Base-by-base conservation (phyloP, 1,139 yeast species). In the Saccharomyces hybrid region DNA sequence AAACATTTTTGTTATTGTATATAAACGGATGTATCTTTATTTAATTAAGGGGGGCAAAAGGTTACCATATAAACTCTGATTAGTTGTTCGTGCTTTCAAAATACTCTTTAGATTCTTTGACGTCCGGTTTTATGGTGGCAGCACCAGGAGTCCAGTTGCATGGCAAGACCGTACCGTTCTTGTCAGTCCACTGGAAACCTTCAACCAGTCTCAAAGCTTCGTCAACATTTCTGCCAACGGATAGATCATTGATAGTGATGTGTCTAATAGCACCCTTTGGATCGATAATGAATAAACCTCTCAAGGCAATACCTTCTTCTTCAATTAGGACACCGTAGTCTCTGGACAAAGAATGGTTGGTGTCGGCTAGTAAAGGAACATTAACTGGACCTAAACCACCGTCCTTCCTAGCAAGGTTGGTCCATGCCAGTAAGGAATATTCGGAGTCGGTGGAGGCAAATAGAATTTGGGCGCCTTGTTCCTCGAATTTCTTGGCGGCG, bases 61-160 rank as follows among this genome's bases (percentile, higher is more conserved):
- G 11, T 38, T 16, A 9, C 11, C 13, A 5, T 38, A 4, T 13
- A 16, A 38, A 16, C 23, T 20, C 4, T 20, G 32, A 27, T 53
- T 60, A 57, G 54, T 64, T 56, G 63, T 66, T 64, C 46, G 66
- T 68, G 34, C 61, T 54, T 38, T 58, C 49, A 60, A 68, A 68
- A 62, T 67, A 68, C 52, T 66, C 70, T 64, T 87, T 86, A 66
- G 96, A 87, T 67, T 80, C 83, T 55, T 75, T 79, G 66, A 89
- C 93, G 67, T 81, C 86, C 69, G 96, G 93, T 77, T 87, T 85
- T 80, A 91, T 91, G 76, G 96, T 88, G 71, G 88, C 96, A 60
- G 89, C 75, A 78, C 98, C 98, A 77, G 95, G 91, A 68, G 88
- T 88, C 98, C 99, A 93, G 95, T 90, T 91, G 74, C 98, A 97